A percentile compares a stretch with the other conserved stretches of the same genome.
Conservation (phyloP, 352 stramenopile species). For the Phytophthora ramorum region DNA sequence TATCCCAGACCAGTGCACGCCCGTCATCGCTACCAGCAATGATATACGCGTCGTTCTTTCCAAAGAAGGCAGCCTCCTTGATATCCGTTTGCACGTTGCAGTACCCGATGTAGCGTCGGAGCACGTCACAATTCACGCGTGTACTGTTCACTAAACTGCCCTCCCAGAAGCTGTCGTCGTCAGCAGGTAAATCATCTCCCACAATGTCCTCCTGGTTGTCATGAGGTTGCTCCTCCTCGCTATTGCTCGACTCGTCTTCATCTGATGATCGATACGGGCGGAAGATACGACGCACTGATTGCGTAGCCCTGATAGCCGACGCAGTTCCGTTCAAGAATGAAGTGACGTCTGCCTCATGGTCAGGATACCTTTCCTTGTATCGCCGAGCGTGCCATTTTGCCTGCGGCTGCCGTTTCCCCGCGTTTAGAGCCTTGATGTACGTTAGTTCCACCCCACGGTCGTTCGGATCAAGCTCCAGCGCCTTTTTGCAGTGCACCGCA, state of each 20-base stretch:
- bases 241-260: slow-evolving; percentile 38
- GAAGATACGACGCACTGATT: slow-evolving; percentile 8
- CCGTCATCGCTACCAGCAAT: slow-evolving; percentile 90
- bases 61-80: slow-evolving; percentile 91
- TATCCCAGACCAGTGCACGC: slow-evolving; percentile 88
- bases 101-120: slow-evolving; percentile 85
- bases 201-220: slow-evolving; percentile 13
- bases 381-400: slow-evolving; percentile 44
- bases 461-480: slow-evolving; percentile 57
- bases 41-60: slow-evolving; percentile 86
- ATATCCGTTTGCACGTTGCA: slow-evolving; percentile 92
- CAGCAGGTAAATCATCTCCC: slow-evolving; percentile 31
- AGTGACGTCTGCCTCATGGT: slow-evolving; percentile 51
- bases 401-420: slow-evolving; percentile 50
- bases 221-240: slow-evolving; percentile 28
- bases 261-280: slow-evolving; percentile 31
- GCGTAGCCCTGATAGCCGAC: neutral
- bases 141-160: slow-evolving; percentile 43
- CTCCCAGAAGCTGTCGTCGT: slow-evolving; percentile 65
- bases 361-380: slow-evolving; percentile 60
- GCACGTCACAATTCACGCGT: slow-evolving; percentile 66
- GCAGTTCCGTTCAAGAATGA: slow-evolving; percentile 30
- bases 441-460: slow-evolving; percentile 59
- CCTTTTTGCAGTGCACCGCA: slow-evolving; percentile 67
- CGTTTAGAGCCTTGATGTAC: slow-evolving; percentile 64